phyloP scores from a whole-genome alignment of 164 flowering plant species.

The Liriodendron chinense region DNA sequence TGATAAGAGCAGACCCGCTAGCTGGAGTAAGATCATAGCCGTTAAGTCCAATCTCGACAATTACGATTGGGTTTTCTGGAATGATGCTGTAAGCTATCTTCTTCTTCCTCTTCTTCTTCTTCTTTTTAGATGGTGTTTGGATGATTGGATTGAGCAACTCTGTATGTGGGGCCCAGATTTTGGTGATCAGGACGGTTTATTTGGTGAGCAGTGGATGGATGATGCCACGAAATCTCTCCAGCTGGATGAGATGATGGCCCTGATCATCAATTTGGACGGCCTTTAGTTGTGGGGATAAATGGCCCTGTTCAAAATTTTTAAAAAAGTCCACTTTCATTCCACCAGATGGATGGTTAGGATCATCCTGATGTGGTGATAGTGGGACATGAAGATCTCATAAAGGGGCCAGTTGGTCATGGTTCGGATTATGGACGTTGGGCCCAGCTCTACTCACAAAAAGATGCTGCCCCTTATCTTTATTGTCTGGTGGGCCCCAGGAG shows the following conservation, averaged over 20 bases:
- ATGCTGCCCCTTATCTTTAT: too few relatives aligned
- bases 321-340: not conserved
- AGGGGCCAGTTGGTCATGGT: not conserved
- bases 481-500: too few relatives aligned
- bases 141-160: not conserved
- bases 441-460: not conserved
- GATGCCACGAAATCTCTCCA: not conserved
- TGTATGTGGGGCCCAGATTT: not conserved
- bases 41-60: slow-evolving; percentile 7
- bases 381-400: not conserved
- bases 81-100: slow-evolving; percentile 16
- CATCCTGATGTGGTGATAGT: too few relatives aligned
- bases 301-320: not conserved
- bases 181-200: not conserved
- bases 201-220: not conserved
- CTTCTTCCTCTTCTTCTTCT: not conserved
- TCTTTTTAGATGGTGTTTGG: not conserved
- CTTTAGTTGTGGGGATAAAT: not conserved
- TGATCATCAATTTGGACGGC: not conserved
- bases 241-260: too few relatives aligned
- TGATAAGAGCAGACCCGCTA: slow-evolving; percentile 17
- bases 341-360: not conserved
- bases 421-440: not conserved
- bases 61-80: slow-evolving; percentile 25
- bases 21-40: slow-evolving; percentile 25